These are phyloP conservation scores for Geopyxis carbonaria DNA, from an alignment of 495 filamentous ascomycete species.

Conservation along the genomic window DNA sequence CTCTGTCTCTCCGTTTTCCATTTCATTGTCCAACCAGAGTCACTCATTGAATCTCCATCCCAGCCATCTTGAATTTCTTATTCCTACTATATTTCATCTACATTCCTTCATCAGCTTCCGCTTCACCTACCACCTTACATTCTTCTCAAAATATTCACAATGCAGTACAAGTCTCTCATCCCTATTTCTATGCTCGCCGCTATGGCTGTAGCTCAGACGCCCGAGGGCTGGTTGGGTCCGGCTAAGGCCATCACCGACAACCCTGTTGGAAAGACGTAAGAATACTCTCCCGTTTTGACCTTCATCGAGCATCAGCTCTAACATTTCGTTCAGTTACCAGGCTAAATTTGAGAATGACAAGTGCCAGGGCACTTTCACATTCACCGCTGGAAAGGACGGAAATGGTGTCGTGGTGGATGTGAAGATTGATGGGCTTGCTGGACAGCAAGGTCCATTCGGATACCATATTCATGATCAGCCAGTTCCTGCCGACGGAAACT, in stretches of 20 bases:
- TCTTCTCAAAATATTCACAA: too few species aligned
- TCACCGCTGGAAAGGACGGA: conserved; percentile 37
- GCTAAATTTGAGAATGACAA: conserved; percentile 34
- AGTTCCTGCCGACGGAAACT: conserved; percentile 61
- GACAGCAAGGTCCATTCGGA: conserved; percentile 49
- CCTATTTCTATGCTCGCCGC: conserved; percentile 17
- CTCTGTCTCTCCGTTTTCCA: too few species aligned
- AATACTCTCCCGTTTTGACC: background rate
- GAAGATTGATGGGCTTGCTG: conserved; percentile 43
- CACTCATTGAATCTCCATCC: too few species aligned
- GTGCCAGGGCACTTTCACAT: conserved; percentile 44
- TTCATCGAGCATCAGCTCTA: background rate
- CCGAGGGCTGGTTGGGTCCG: conserved; percentile 9
- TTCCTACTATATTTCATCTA: too few species aligned
- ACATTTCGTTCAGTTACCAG: conserved; percentile 12
- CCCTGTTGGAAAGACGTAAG: conserved; percentile 16
- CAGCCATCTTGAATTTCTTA: too few species aligned
- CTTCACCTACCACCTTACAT: too few species aligned
- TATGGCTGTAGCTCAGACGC: conserved; percentile 13
- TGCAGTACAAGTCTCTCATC: too few species aligned
- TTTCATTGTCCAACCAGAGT: too few species aligned
- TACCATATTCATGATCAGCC: conserved; percentile 72
- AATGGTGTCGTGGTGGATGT: conserved; percentile 46
- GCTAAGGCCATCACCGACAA: conserved; percentile 18
- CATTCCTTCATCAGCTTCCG: too few species aligned